phyloP scores from a whole-genome alignment of 2,329 filamentous ascomycete genomes.

The Cladosporium sp. region DNA sequence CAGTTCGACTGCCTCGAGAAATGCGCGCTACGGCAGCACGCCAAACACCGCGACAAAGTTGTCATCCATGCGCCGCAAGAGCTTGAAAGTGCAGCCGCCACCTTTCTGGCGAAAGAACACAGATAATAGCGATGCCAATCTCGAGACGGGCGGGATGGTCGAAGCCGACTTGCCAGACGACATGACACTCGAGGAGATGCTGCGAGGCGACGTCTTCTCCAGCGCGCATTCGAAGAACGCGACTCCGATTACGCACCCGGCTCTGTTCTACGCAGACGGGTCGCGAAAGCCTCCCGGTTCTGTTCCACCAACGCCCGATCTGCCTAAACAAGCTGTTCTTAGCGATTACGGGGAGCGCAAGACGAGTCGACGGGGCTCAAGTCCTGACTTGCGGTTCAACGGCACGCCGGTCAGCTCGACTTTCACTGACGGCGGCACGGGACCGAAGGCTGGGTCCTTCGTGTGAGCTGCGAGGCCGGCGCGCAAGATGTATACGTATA shows the following conservation, averaged over 20 bases:
- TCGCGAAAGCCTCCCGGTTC: not conserved
- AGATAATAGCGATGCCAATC: slow-evolving; percentile 4
- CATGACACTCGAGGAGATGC: slow-evolving; percentile 18
- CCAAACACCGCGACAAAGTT: not conserved
- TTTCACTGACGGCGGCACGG: slow-evolving; percentile 1
- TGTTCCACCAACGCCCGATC: not conserved
- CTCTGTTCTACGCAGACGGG: slow-evolving; percentile 16
- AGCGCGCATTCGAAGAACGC: slow-evolving; percentile 9
- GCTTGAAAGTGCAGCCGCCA: not conserved
- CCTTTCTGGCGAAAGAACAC: not conserved
- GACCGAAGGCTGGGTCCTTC: slow-evolving; percentile 8
- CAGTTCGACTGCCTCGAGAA: not conserved
- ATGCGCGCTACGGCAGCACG: slow-evolving; percentile 5
- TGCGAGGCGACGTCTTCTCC: slow-evolving; percentile 12
- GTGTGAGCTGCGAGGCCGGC: no score
- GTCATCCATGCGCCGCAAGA: slow-evolving; percentile 6
- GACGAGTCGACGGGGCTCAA: not conserved
- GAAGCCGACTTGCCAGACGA: not conserved
- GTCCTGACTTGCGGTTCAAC: slow-evolving; percentile 4
- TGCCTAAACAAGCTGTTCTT: not conserved
- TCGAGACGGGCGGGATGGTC: slow-evolving; percentile 10
- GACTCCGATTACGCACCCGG: slow-evolving; percentile 18
- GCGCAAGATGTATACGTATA: no score
- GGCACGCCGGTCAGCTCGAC: slow-evolving; percentile 10
- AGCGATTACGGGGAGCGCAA: not conserved